Evolutionary conservation across 306 rosid genomes (phyloP).

Genomic region (Dalbergia oliveri): DNA sequence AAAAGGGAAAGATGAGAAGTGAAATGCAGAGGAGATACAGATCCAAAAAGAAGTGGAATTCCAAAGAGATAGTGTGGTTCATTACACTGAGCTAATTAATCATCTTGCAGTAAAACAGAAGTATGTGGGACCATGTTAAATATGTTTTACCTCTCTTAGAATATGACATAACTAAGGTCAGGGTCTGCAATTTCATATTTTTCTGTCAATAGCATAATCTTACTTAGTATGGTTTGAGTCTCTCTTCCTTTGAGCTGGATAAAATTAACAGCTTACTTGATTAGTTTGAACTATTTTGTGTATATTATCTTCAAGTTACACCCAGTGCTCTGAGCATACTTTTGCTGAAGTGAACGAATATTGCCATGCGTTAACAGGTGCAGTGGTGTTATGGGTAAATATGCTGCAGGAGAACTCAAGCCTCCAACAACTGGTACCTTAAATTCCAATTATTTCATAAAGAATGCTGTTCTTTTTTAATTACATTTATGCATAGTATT

Average conservation of each 20-base stretch:
- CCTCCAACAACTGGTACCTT: constrained; percentile 79
- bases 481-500: background rate
- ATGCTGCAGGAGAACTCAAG: constrained; percentile 98
- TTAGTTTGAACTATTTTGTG: constrained; percentile 3
- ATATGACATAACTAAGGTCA: background rate
- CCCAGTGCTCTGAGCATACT: background rate
- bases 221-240: background rate
- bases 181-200: constrained; percentile 9
- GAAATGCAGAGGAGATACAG: too few relatives aligned
- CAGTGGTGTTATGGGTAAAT: constrained; percentile 99
- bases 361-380: constrained; percentile 72
- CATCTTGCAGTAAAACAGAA: too few relatives aligned
- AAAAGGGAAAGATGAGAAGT: too few relatives aligned
- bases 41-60: too few relatives aligned
- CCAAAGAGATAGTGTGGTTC: too few relatives aligned
- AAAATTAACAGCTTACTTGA: constrained; percentile 5
- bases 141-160: background rate
- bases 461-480: background rate
- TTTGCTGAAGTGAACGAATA: constrained; percentile 10
- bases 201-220: background rate
- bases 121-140: too few relatives aligned
- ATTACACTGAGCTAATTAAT: too few relatives aligned
- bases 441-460: constrained; percentile 22
- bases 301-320: constrained; percentile 10
- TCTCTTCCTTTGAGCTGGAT: constrained; percentile 12